Conservation (phyloP, 441 rosid genomes). For the Erodium moschatum region DNA sequence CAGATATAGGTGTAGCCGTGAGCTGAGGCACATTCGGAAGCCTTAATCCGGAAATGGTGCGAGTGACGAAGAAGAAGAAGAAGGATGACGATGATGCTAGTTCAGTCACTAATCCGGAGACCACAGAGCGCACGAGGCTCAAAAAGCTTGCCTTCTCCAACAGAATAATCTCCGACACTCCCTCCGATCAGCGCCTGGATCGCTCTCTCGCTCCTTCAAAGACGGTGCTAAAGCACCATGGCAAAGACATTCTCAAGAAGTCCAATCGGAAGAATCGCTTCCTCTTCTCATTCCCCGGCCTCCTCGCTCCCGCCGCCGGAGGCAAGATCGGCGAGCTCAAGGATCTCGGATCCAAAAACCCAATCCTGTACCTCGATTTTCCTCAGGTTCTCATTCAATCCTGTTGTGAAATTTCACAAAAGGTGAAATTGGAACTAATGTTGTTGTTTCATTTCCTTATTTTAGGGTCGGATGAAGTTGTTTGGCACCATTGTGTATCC, state of each 20-base stretch:
- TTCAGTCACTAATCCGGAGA: slow-evolving; percentile 15
- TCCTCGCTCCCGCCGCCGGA: slow-evolving; percentile 58
- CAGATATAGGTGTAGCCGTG: no score
- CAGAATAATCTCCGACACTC: slow-evolving; percentile 39
- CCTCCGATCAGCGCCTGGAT: slow-evolving; percentile 27
- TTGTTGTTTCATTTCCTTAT: neutral
- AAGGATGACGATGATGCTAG: neutral
- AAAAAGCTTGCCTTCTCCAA: slow-evolving; percentile 47
- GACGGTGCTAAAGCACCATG: slow-evolving; percentile 61
- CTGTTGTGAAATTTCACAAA: neutral
- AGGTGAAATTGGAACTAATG: neutral
- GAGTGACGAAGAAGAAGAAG: slow-evolving; percentile 18
- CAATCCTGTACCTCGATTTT: slow-evolving; percentile 71
- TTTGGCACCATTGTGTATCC: slow-evolving; percentile 82
- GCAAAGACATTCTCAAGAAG: slow-evolving; percentile 63
- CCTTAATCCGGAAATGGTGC: slow-evolving; percentile 16
- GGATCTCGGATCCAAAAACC: slow-evolving; percentile 67
- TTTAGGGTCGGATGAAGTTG: slow-evolving; percentile 43
- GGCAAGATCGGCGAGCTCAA: slow-evolving; percentile 85
- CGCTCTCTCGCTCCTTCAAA: slow-evolving; percentile 49
- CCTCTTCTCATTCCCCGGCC: slow-evolving; percentile 84
- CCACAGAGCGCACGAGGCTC: slow-evolving; percentile 40
- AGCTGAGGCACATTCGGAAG: neutral
- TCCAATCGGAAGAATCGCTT: slow-evolving; percentile 77
- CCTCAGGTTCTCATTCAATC: slow-evolving; percentile 47